A percentile compares a stretch with the other conserved stretches of the same genome.
Conservation (phyloP, 2,329 filamentous ascomycete species). For the Monilinia laxa region DNA sequence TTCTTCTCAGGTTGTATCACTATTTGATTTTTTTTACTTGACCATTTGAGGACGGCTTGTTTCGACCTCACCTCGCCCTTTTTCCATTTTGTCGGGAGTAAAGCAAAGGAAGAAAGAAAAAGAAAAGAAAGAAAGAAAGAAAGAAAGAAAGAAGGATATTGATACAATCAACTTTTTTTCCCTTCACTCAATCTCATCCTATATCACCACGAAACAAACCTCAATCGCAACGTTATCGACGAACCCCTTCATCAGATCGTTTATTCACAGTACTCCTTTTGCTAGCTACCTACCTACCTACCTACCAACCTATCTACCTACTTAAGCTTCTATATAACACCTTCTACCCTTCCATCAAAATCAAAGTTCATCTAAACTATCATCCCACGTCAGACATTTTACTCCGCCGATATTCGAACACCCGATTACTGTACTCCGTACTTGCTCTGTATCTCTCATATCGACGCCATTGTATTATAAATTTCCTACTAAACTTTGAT, state of each 20-base stretch:
- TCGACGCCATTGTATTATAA: slow-evolving; percentile 5
- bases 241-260: not conserved
- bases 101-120: too few relatives aligned
- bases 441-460: not conserved
- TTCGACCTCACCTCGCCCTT: too few relatives aligned
- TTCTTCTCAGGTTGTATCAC: not conserved
- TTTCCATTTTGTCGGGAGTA: too few relatives aligned
- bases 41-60: too few relatives aligned
- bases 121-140: too few relatives aligned
- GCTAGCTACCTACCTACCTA: not conserved
- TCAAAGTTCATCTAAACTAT: not conserved
- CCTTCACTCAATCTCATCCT: not conserved
- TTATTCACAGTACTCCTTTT: not conserved
- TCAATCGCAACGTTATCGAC: slow-evolving; percentile 9
- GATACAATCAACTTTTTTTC: not conserved
- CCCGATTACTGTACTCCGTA: slow-evolving; percentile 15
- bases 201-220: not conserved
- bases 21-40: too few relatives aligned
- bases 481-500: not conserved
- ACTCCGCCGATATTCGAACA: slow-evolving; percentile 9
- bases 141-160: too few relatives aligned
- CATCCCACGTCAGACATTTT: slow-evolving; percentile 23
- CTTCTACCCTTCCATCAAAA: not conserved
- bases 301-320: not conserved
- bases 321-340: slow-evolving; percentile 6